Percentiles rank a stretch among this genome's conserved stretches.
phyloP scores from a whole-genome alignment of 306 rosid genomes.

The Gleditsia sinensis region DNA sequence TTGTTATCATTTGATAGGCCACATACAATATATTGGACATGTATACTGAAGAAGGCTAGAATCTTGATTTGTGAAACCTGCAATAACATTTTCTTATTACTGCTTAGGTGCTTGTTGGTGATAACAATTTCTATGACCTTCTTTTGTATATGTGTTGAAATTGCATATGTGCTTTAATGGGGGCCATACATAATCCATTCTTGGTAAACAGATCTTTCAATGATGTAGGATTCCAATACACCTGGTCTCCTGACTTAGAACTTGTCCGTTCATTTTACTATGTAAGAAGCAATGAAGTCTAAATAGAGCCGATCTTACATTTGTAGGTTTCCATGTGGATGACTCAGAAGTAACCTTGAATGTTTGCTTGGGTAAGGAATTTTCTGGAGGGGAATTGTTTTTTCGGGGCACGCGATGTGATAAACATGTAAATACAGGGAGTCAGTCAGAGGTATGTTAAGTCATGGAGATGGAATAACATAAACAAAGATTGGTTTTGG shows the following conservation, averaged over 20 bases:
- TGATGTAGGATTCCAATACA: slow-evolving; percentile 24
- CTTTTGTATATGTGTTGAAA: slow-evolving; percentile 26
- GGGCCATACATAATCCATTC: slow-evolving; percentile 5
- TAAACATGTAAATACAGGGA: slow-evolving; percentile 61
- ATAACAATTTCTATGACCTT: slow-evolving; percentile 12
- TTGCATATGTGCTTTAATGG: slow-evolving; percentile 27
- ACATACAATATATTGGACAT: slow-evolving; percentile 1
- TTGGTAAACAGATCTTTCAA: slow-evolving; percentile 6
- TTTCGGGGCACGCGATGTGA: slow-evolving; percentile 61
- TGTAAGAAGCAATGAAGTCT: slow-evolving; percentile 12
- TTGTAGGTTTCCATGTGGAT: slow-evolving; percentile 69
- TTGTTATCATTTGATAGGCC: slow-evolving; percentile 17
- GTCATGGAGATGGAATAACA: slow-evolving; percentile 23
- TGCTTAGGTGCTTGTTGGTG: slow-evolving; percentile 14
- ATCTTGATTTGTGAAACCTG: slow-evolving; percentile 16
- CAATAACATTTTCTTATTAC: slow-evolving; percentile 8
- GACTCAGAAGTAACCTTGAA: slow-evolving; percentile 65
- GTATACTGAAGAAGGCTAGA: slow-evolving; percentile 25
- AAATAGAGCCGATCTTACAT: slow-evolving; percentile 30
- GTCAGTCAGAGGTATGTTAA: slow-evolving; percentile 47
- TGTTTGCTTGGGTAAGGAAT: slow-evolving; percentile 65
- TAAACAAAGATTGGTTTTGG: slow-evolving; percentile 17
- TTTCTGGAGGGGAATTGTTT: slow-evolving; percentile 66
- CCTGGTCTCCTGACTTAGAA: slow-evolving; percentile 17
- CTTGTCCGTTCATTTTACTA: not conserved